Conservation (phyloP, 2,329 filamentous ascomycete species). For the Arthrobotrys entomopaga region DNA sequence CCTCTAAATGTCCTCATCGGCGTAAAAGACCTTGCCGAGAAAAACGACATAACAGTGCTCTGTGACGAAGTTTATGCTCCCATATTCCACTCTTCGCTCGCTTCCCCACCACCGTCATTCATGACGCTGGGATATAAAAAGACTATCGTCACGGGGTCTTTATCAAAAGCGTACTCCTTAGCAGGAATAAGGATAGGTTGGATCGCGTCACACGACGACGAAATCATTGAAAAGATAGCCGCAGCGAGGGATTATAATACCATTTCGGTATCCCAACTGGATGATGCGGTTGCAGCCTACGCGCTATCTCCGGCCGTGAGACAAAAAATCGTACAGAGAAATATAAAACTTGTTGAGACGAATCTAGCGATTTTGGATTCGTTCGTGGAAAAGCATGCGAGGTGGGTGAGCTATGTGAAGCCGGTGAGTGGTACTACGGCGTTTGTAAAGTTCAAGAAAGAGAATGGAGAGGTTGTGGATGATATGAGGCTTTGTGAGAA, state of each 20-base stretch:
- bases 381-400: conserved; percentile 73
- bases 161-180: conserved; percentile 86
- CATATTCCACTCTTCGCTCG: conserved; percentile 74
- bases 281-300: conserved; percentile 80
- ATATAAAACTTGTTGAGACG: conserved; percentile 73
- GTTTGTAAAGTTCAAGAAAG: conserved; percentile 70
- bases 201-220: conserved; percentile 74
- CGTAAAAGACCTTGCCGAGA: conserved; percentile 72
- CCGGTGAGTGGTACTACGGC: conserved; percentile 83
- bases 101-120: conserved; percentile 58
- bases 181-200: conserved; percentile 85
- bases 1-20: conserved; percentile 69
- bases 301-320: conserved; percentile 75
- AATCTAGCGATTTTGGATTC: conserved; percentile 74
- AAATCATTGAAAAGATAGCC: conserved; percentile 73
- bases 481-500: conserved; percentile 77
- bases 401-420: conserved; percentile 75
- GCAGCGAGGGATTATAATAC: conserved; percentile 81
- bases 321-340: conserved; percentile 71
- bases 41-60: conserved; percentile 73
- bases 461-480: conserved; percentile 71
- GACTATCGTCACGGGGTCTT: conserved; percentile 78
- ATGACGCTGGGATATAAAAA: conserved; percentile 71
- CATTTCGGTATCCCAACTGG: conserved; percentile 83
- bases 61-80: conserved; percentile 86